Conservation (phyloP, 1,284 basidiomycete genomes). For the Paramarasmius palmivorus region DNA sequence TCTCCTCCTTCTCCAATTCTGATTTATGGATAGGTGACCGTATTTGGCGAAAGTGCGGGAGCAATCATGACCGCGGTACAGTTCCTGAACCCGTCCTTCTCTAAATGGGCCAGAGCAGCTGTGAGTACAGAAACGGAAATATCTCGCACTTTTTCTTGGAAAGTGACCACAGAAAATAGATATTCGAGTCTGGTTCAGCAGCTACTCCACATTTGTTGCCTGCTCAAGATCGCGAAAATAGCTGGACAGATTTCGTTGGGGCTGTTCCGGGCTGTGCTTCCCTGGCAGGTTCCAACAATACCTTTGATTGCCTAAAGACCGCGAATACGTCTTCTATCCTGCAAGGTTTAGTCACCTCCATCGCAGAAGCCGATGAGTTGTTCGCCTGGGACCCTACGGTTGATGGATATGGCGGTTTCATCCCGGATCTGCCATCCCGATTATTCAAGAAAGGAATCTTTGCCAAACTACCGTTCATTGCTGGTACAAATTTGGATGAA, state of each 20-base stretch:
- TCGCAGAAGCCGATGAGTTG: background rate
- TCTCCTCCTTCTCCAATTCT: background rate
- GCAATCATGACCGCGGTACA: slow-evolving; percentile 28
- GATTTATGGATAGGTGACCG: slow-evolving; percentile 39
- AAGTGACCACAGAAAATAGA: slow-evolving; percentile 18
- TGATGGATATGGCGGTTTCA: slow-evolving; percentile 12
- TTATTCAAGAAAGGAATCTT: slow-evolving; percentile 10
- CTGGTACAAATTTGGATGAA: slow-evolving; percentile 16
- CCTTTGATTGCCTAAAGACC: slow-evolving; percentile 40
- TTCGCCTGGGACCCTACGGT: slow-evolving; percentile 19
- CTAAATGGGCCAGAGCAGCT: slow-evolving; percentile 26
- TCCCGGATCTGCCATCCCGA: slow-evolving; percentile 12
- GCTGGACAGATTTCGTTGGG: slow-evolving; percentile 43
- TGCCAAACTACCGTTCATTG: slow-evolving; percentile 7
- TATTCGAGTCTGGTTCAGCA: slow-evolving; percentile 29
- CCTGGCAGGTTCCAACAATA: slow-evolving; percentile 28
- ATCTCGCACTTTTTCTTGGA: background rate
- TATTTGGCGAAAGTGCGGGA: slow-evolving; percentile 43
- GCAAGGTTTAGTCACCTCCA: background rate
- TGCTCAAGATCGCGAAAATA: slow-evolving; percentile 25
- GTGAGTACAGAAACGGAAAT: slow-evolving; percentile 20
- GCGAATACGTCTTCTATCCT: slow-evolving; percentile 3
- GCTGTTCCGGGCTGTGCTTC: slow-evolving; percentile 36
- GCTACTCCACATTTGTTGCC: slow-evolving; percentile 17
- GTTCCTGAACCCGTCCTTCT: slow-evolving; percentile 28